Conservation (phyloP, 805 yeast genomes). For the Teunomyces gatunensis region DNA sequence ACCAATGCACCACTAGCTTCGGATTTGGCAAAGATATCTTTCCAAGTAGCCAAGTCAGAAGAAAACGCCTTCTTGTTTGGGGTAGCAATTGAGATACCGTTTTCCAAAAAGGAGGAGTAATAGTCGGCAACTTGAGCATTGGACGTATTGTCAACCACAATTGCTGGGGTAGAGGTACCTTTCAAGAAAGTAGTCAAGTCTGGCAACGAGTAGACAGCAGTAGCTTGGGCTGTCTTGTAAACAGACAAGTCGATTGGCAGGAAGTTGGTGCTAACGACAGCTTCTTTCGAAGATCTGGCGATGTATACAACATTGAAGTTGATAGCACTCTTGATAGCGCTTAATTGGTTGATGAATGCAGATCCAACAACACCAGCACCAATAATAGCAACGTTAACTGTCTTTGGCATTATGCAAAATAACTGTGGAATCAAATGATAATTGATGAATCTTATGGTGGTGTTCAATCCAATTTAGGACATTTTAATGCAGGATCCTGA, state of each 20-base stretch:
- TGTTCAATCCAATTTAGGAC: not conserved
- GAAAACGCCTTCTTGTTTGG: slow-evolving; percentile 99
- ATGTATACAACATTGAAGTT: slow-evolving; percentile 75
- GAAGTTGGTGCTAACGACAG: slow-evolving; percentile 68
- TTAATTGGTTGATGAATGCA: slow-evolving; percentile 81
- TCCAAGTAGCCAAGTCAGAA: slow-evolving; percentile 71
- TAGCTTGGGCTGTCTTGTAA: slow-evolving; percentile 53
- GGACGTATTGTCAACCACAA: slow-evolving; percentile 93
- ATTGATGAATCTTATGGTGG: not conserved
- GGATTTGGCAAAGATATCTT: slow-evolving; percentile 59
- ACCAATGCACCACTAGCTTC: slow-evolving; percentile 64
- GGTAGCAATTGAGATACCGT: slow-evolving; percentile 91
- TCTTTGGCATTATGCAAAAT: slow-evolving; percentile 20
- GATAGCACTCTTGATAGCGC: slow-evolving; percentile 56
- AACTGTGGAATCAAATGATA: not conserved
- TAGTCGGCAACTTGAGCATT: slow-evolving; percentile 70
- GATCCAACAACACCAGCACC: slow-evolving; percentile 96
- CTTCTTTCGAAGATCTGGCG: slow-evolving; percentile 66
- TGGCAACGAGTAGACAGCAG: slow-evolving; percentile 51
- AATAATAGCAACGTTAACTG: slow-evolving; percentile 45
- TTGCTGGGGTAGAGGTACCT: slow-evolving; percentile 69
- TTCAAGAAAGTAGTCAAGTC: slow-evolving; percentile 63
- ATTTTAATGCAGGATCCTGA: not conserved
- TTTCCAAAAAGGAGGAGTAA: slow-evolving; percentile 70
- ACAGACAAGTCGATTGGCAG: slow-evolving; percentile 61